A percentile compares a stretch with the other conserved stretches of the same genome.
Conservation (phyloP, 371 early-diverging fungal species). For the Mortierella sp. region DNA sequence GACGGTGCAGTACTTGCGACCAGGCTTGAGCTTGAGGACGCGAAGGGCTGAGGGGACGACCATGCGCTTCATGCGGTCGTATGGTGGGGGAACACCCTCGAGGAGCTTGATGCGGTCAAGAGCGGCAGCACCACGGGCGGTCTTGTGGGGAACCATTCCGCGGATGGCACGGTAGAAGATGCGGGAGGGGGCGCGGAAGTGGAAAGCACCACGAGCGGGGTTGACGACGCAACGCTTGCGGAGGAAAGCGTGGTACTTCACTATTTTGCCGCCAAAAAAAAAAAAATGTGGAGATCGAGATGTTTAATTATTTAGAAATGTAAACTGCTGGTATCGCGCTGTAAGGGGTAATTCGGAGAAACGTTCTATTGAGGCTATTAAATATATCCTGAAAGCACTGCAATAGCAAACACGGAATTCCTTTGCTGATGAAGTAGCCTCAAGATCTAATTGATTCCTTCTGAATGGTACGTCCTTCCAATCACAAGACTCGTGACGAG, state of each 20-base stretch:
- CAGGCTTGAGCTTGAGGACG: slow-evolving; percentile 96
- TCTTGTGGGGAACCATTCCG: slow-evolving; percentile 99
- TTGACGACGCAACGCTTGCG: slow-evolving; percentile 99
- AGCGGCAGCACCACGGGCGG: slow-evolving; percentile 98
- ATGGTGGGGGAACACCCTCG: slow-evolving; percentile 99
- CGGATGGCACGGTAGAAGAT: slow-evolving; percentile 98
- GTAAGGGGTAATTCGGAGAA: too few relatives aligned
- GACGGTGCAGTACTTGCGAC: slow-evolving; percentile 97
- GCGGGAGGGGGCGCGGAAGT: slow-evolving; percentile 98
- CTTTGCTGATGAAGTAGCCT: too few relatives aligned
- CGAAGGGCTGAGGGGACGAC: slow-evolving; percentile 98
- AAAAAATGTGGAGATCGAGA: neutral
- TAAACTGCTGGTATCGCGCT: too few relatives aligned
- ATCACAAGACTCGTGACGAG: too few relatives aligned
- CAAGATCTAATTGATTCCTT: too few relatives aligned
- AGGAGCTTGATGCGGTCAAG: slow-evolving; percentile 98
- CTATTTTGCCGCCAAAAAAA: slow-evolving; percentile 57
- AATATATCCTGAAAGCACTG: too few relatives aligned
- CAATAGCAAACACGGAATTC: too few relatives aligned
- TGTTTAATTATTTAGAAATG: neutral
- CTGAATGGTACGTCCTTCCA: too few relatives aligned
- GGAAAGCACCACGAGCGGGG: slow-evolving; percentile 99
- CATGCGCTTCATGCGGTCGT: slow-evolving; percentile 96
- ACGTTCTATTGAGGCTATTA: too few relatives aligned
- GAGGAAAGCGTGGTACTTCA: slow-evolving; percentile 97